Evolutionary conservation across 139 green algal species (phyloP).

Genomic region (Tetraselmis striata): DNA sequence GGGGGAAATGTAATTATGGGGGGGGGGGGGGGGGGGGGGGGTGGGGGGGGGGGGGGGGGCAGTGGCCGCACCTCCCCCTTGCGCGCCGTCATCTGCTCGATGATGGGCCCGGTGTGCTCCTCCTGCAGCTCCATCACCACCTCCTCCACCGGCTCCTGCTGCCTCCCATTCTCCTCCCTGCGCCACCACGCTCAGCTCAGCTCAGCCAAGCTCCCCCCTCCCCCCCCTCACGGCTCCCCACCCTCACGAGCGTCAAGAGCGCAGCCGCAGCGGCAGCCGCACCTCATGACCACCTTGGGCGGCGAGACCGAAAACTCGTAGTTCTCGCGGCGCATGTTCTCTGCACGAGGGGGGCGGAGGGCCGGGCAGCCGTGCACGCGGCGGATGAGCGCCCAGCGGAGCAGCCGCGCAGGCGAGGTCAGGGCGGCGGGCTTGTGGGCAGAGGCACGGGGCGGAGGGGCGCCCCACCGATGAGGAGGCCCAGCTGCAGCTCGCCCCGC

Average conservation of each 20-base stretch:
- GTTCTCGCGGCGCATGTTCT: constrained; percentile 78
- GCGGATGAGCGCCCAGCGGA: too few relatives aligned
- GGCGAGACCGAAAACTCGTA: constrained; percentile 83
- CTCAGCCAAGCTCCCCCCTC: background rate
- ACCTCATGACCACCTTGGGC: constrained; percentile 58
- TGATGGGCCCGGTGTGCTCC: constrained; percentile 46
- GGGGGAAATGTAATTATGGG: too few relatives aligned
- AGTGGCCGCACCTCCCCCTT: constrained; percentile 29
- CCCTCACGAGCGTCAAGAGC: background rate
- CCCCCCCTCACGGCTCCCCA: background rate
- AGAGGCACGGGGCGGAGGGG: too few relatives aligned
- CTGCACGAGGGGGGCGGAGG: constrained; percentile 20
- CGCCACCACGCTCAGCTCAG: background rate
- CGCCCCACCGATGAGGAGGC: constrained; percentile 66
- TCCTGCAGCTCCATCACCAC: constrained; percentile 74
- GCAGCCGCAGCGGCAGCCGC: background rate
- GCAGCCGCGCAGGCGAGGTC: too few relatives aligned
- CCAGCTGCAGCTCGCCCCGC: constrained; percentile 87
- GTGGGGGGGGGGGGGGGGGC: background rate
- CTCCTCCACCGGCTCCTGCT: constrained; percentile 80
- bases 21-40: too few relatives aligned
- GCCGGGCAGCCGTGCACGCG: background rate
- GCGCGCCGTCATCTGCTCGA: constrained; percentile 45
- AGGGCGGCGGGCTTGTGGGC: too few relatives aligned
- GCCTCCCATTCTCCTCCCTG: constrained; percentile 34